Percentiles rank a stretch among this genome's conserved stretches.
These are phyloP conservation scores for Fusarium coicis DNA, from an alignment of 2,329 filamentous ascomycete species.

Conservation along the genomic window DNA sequence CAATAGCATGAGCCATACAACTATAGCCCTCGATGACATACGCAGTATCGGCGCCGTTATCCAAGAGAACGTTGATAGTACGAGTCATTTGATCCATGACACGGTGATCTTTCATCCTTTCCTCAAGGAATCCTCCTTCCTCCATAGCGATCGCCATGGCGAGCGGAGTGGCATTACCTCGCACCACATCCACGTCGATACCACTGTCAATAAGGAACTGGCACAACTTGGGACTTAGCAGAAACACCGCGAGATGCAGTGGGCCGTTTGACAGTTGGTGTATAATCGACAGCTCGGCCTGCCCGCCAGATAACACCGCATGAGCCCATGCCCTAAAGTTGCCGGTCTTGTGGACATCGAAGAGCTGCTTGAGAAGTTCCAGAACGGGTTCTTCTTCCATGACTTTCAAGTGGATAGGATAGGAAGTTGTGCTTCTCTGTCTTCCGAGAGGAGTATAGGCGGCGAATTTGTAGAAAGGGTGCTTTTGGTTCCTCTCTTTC, in stretches of 20 bases:
- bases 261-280: rapidly evolving
- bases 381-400: not conserved
- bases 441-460: not conserved
- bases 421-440: not conserved
- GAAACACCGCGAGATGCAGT: rapidly evolving
- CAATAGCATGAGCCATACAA: not conserved
- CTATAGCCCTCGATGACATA: not conserved
- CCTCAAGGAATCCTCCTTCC: rapidly evolving
- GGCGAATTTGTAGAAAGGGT: not conserved
- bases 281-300: not conserved
- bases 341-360: not conserved
- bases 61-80: not conserved
- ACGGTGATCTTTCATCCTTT: not conserved
- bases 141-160: not conserved
- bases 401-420: not conserved
- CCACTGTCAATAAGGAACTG: not conserved
- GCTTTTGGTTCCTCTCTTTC: not conserved
- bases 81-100: not conserved
- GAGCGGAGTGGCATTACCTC: not conserved
- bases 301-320: rapidly evolving
- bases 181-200: not conserved
- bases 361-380: not conserved
- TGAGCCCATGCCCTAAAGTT: not conserved
- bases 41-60: not conserved
- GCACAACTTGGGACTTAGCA: not conserved